Conservation (phyloP, 495 filamentous ascomycete genomes). For the Choiromyces venosus region DNA sequence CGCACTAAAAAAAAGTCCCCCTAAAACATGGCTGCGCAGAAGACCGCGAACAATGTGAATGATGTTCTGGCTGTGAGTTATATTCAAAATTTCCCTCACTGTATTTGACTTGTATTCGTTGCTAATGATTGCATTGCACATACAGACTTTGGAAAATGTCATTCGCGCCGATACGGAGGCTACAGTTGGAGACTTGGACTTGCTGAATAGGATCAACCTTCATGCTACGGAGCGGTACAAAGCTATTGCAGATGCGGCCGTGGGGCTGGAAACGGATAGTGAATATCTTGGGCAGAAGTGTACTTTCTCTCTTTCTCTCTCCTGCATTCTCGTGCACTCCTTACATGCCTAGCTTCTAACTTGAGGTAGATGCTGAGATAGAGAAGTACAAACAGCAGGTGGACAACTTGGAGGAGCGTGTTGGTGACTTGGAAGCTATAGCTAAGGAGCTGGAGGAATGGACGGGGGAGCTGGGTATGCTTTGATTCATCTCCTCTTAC, state of each 20-base stretch:
- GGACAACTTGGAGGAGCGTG: slow-evolving; percentile 39
- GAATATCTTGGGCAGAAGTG: slow-evolving; percentile 39
- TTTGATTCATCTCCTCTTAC: neutral
- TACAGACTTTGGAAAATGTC: slow-evolving; percentile 37
- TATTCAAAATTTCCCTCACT: neutral
- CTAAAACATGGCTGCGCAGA: slow-evolving; percentile 24
- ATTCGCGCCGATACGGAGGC: slow-evolving; percentile 40
- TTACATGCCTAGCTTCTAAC: slow-evolving; percentile 1
- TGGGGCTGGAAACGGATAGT: slow-evolving; percentile 34
- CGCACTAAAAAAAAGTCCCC: neutral
- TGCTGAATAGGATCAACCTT: slow-evolving; percentile 40
- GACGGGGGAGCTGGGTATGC: slow-evolving; percentile 41
- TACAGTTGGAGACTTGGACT: slow-evolving; percentile 40
- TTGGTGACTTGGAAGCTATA: slow-evolving; percentile 39
- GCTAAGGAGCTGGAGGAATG: slow-evolving; percentile 42
- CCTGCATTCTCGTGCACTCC: neutral
- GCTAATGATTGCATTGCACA: neutral
- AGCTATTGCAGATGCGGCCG: slow-evolving; percentile 41
- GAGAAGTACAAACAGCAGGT: slow-evolving; percentile 40
- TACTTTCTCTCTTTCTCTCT: neutral
- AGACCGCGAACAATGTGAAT: slow-evolving; percentile 35
- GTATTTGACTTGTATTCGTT: neutral
- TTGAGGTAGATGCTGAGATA: slow-evolving; percentile 36
- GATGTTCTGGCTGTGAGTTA: slow-evolving; percentile 36
- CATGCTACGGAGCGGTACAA: slow-evolving; percentile 40